These are phyloP conservation scores for Blepharisma japonicum DNA, from an alignment of 73 alveolate species.

Conservation along the genomic window DNA sequence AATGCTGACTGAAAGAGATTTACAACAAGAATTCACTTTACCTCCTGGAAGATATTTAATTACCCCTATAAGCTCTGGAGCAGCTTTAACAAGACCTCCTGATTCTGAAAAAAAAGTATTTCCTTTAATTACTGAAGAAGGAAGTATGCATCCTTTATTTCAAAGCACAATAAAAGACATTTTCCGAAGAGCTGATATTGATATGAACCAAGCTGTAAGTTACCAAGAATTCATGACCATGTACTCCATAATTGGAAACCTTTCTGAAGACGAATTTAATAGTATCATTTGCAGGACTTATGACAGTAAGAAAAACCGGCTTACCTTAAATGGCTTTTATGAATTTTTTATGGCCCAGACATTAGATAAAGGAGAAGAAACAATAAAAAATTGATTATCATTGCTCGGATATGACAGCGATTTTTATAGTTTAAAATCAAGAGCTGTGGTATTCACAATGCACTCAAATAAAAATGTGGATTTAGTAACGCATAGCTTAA, in stretches of 20 bases:
- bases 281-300: neutral
- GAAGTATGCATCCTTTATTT: slow-evolving; percentile 1
- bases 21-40: neutral
- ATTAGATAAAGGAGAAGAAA: neutral
- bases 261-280: neutral
- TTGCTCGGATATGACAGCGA: neutral
- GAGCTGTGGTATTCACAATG: neutral
- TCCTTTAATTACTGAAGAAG: neutral
- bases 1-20: neutral
- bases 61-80: neutral
- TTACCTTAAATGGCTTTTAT: slow-evolving; percentile 21
- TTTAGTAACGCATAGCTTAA: neutral
- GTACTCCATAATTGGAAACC: neutral
- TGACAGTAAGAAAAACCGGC: neutral
- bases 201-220: neutral
- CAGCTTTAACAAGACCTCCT: neutral
- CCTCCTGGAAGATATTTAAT: neutral
- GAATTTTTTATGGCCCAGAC: neutral
- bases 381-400: neutral
- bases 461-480: neutral
- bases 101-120: slow-evolving; percentile 18
- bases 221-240: neutral
- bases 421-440: neutral
- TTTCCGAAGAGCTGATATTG: neutral
- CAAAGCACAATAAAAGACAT: neutral